Conservation (phyloP, 148 eudicot genomes). For the Cornus kousa region DNA sequence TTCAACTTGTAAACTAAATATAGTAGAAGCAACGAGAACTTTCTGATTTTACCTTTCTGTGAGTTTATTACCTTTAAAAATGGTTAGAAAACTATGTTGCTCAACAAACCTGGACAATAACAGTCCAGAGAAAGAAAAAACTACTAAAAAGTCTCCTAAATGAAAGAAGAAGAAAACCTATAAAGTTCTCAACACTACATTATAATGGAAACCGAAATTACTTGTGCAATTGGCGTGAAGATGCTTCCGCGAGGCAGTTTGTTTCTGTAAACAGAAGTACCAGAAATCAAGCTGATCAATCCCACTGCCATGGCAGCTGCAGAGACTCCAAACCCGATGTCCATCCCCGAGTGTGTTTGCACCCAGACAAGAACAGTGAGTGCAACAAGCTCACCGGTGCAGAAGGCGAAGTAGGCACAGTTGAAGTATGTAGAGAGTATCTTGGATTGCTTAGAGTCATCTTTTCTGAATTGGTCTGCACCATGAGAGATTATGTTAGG, state of each 20-base stretch:
- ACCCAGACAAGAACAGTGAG: slow-evolving; percentile 83
- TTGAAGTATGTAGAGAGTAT: slow-evolving; percentile 78
- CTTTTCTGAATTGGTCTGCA: slow-evolving; percentile 61
- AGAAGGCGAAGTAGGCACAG: slow-evolving; percentile 81
- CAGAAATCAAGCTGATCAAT: slow-evolving; percentile 58
- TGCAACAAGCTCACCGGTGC: slow-evolving; percentile 70
- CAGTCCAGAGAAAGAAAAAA: not conserved
- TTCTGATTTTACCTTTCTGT: not conserved
- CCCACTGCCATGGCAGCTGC: slow-evolving; percentile 84
- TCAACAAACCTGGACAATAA: not conserved
- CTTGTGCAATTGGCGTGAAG: slow-evolving; percentile 85
- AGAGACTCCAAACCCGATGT: slow-evolving; percentile 79
- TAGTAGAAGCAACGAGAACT: not conserved
- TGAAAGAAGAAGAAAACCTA: not conserved
- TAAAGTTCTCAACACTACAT: not conserved
- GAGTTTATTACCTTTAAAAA: not conserved
- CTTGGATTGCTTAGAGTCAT: slow-evolving; percentile 42
- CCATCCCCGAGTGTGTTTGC: slow-evolving; percentile 92
- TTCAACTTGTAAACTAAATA: not conserved
- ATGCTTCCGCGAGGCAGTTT: slow-evolving; percentile 71
- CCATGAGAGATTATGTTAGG: slow-evolving; percentile 94
- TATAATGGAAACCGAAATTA: slow-evolving; percentile 10
- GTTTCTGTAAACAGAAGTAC: slow-evolving; percentile 56
- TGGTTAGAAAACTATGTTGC: not conserved
- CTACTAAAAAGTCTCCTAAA: not conserved